These are phyloP conservation scores for Boletus rufocinnamomeus DNA, from an alignment of 768 basidiomycete genomes.

Conservation along the genomic window DNA sequence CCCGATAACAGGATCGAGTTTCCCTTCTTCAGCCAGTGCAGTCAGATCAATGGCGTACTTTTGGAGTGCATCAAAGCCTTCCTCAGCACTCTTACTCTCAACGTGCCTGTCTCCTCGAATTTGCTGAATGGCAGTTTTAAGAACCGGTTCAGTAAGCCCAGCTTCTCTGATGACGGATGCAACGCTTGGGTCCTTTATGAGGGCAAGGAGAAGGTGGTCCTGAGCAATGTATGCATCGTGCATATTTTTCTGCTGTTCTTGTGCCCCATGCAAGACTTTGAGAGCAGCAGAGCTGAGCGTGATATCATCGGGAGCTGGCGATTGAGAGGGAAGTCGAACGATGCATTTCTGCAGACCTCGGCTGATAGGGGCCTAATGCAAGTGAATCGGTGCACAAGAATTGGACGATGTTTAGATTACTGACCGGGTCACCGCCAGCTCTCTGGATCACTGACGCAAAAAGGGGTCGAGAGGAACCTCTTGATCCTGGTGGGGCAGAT, in stretches of 20 bases:
- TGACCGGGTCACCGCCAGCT: slow-evolving; percentile 83
- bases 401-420: slow-evolving; percentile 22
- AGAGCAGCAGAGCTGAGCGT: slow-evolving; percentile 56
- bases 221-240: slow-evolving; percentile 92
- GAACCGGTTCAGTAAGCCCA: slow-evolving; percentile 63
- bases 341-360: slow-evolving; percentile 75
- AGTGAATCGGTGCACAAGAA: neutral
- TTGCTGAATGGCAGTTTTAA: slow-evolving; percentile 78
- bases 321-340: slow-evolving; percentile 80
- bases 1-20: slow-evolving; percentile 94
- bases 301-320: slow-evolving; percentile 82
- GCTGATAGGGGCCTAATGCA: slow-evolving; percentile 53
- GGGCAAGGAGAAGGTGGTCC: slow-evolving; percentile 86
- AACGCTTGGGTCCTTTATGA: slow-evolving; percentile 74
- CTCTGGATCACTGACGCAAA: slow-evolving; percentile 78
- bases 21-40: slow-evolving; percentile 84
- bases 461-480: slow-evolving; percentile 51
- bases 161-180: slow-evolving; percentile 73
- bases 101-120: slow-evolving; percentile 82
- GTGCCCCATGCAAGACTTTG: slow-evolving; percentile 74
- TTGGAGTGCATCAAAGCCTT: slow-evolving; percentile 88
- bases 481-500: slow-evolving; percentile 37
- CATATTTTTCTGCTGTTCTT: slow-evolving; percentile 77
- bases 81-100: slow-evolving; percentile 84
- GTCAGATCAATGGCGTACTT: slow-evolving; percentile 91